These are phyloP conservation scores for Psilocybe azurescens DNA, from an alignment of 768 basidiomycete genomes.

Conservation along the genomic window DNA sequence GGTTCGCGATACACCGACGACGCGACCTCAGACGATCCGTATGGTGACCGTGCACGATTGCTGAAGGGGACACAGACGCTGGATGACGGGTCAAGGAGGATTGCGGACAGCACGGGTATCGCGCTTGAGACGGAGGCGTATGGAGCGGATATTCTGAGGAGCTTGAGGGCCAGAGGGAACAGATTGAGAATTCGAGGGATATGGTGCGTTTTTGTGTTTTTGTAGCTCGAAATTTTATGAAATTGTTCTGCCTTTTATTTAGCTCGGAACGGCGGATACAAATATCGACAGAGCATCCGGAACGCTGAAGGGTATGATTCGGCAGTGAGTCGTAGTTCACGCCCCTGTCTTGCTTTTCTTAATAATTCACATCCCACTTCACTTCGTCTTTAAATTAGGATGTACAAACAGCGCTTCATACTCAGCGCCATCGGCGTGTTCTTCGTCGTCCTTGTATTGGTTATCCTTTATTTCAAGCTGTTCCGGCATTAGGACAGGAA, in stretches of 20 bases:
- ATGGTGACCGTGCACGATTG: conserved; percentile 70
- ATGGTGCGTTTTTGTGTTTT: conserved; percentile 53
- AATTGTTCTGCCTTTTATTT: background rate
- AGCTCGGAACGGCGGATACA: conserved; percentile 83
- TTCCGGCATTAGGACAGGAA: background rate
- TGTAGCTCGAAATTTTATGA: background rate
- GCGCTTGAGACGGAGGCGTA: conserved; percentile 94
- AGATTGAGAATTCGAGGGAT: conserved; percentile 87
- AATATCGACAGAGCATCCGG: conserved; percentile 88
- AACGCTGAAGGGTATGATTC: conserved; percentile 91
- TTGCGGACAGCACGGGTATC: conserved; percentile 82
- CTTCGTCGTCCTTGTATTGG: conserved; percentile 73
- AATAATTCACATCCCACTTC: background rate
- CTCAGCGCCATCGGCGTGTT: conserved; percentile 79
- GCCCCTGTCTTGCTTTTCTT: background rate
- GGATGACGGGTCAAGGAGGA: conserved; percentile 72
- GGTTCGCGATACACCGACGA: background rate
- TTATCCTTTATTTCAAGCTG: conserved; percentile 72
- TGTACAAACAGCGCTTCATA: conserved; percentile 89
- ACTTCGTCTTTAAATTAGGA: conserved; percentile 51
- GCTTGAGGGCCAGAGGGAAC: conserved; percentile 86
- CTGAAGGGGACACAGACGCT: conserved; percentile 75
- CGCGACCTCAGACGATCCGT: conserved; percentile 71
- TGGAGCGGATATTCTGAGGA: conserved; percentile 86
- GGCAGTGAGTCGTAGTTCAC: conserved; percentile 61